Base-by-base conservation (phyloP, 805 yeast species). In the Candida germanica region DNA sequence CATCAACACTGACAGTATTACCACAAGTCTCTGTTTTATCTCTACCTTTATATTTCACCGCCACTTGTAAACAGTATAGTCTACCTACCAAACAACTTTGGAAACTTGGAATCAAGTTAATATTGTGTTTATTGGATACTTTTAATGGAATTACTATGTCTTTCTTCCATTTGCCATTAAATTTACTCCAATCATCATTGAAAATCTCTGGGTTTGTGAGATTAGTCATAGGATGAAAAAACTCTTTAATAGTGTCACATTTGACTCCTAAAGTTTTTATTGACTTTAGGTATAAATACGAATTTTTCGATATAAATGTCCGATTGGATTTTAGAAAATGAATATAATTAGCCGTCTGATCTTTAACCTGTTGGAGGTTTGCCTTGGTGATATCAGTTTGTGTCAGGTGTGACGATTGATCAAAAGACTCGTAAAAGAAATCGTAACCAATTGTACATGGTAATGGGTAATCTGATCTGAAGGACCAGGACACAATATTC, bases 1-100 rank as follows among this genome's bases (percentile, higher is more conserved):
- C 55, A 42, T 64, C 68, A n/a, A 58, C 48, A 26, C 43, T 56
- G 18, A 61, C 56, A 7, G 48, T 44, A 43, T 61, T 62, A 28
- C 58, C 63, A 9, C 54, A 56, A 40, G 49, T 50, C 29, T 60
- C 66, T 27, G 50, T 46, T 35, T 59, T 54, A 12, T 66, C 73
- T 15, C 56, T 58, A 3, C 71, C 71, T 37, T 60, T 62, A 38
- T 69, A 73, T 39, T 61, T 69, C 18, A 75, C 67, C 19, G 54
- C 50, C 1, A 76, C 65, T 38, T 78, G 72, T 35, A 79, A 55
- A 40, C 74, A 66, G 51, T 82, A 80, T 12, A 71, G 54, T 50
- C 87, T 66, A 3, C 80, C 72, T n/a, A 79, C 63, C 37, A 76
- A 56, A 54, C 87, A 82, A 33, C 70, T 72, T 46, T 80, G 85